Evolutionary conservation across 805 yeast species (phyloP), one percentile per base, ranked within the genome.

Genomic region (Debaryomyces prosopidis): DNA sequence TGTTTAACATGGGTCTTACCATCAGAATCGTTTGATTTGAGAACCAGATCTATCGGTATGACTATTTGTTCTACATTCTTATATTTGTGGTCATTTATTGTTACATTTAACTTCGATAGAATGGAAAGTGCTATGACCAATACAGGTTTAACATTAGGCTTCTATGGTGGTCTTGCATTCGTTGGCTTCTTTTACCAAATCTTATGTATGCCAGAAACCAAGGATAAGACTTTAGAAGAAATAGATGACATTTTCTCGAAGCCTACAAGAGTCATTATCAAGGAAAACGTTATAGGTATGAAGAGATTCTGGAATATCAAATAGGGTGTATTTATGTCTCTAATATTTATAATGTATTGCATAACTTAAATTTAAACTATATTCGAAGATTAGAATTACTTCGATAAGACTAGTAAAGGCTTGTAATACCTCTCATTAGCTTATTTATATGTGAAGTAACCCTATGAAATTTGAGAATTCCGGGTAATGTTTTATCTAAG

Each of bases 1-100:
- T 77, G 83, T 49, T 72, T 82, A 57, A 82, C 88, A 1, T 84
- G 86, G 85, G 87, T 83, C 28, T 62, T 80, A 45, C 87, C 87
- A 2, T 75, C 88, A 3, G 89, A 83, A 58, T 76, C 80, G 14
- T 84, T 79, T 59, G 81, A 81, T 34, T 66, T 79, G 49, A 72
- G 79, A 47, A 73, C 84, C 39, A 77, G 87, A 65, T 75, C 85
- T 12, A 68, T 79, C 48, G 87, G 88, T 51, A 81, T 82, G 85
- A 78, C 87, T 15, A 74, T 81, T 44, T 73, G 82, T 55, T 73
- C 81, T 14, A 71, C 79, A 2, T 61, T 74, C 53, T 66, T 83
- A 43, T 82, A 81, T 69, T 65, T 82, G 51, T 82, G 85, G 82
- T 69, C 81, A 10, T 82, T 80, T 64, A 77, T 77, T 39, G 82